Conservation (phyloP, 768 basidiomycete species). For the Lepiota venenata region DNA sequence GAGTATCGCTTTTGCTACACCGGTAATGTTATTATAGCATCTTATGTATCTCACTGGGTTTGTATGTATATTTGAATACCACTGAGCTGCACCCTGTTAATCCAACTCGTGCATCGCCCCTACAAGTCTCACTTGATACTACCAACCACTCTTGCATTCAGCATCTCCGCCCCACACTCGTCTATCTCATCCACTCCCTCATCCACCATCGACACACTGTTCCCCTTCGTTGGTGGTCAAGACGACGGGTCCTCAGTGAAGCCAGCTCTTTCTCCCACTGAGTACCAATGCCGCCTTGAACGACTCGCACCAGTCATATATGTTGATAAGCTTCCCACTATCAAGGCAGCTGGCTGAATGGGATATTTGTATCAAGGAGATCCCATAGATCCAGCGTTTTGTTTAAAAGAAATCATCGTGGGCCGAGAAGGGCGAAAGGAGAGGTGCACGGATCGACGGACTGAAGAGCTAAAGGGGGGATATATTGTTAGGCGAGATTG, state of each 20-base stretch:
- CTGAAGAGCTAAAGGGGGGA: conserved; percentile 53
- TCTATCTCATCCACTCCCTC: conserved; percentile 15
- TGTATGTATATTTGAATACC: too few relatives aligned
- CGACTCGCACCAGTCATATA: conserved; percentile 86
- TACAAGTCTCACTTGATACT: conserved; percentile 77
- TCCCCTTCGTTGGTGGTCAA: too few relatives aligned
- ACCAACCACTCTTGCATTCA: conserved; percentile 49
- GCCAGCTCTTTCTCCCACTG: conserved; percentile 33
- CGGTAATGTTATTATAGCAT: too few relatives aligned
- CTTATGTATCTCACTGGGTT: too few relatives aligned
- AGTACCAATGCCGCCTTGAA: conserved; percentile 61
- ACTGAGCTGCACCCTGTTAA: too few relatives aligned
- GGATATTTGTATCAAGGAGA: conserved; percentile 71
- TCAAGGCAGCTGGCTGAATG: conserved; percentile 76
- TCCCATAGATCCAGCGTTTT: conserved; percentile 34
- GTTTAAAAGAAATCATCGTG: conserved; percentile 42
- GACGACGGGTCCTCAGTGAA: too few relatives aligned
- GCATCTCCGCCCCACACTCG: conserved; percentile 29
- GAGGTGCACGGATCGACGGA: conserved; percentile 59
- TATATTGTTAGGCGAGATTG: neutral
- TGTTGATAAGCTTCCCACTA: conserved; percentile 79
- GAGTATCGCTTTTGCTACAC: too few relatives aligned
- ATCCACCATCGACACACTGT: neutral
- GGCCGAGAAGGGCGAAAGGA: conserved; percentile 61
- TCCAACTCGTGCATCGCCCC: conserved; percentile 80